These are phyloP conservation scores for Cantharellus anzutake DNA, from an alignment of 768 basidiomycete genomes.

Conservation along the genomic window DNA sequence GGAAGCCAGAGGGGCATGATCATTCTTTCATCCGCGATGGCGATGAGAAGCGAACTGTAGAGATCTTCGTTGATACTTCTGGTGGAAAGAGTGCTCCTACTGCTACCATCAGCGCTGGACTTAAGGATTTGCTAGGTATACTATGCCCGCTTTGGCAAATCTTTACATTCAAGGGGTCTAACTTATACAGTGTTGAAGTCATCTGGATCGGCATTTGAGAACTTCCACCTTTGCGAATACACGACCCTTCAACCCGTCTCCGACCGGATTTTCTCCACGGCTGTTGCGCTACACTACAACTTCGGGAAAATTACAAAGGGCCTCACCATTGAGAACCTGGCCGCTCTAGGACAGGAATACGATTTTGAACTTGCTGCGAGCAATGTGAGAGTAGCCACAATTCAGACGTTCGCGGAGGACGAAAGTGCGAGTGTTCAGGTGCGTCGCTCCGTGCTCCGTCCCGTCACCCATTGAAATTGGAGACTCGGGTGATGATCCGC, in stretches of 20 bases:
- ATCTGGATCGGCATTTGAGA: constrained; percentile 67
- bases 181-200: constrained; percentile 58
- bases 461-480: neutral
- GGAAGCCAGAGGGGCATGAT: constrained; percentile 32
- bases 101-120: constrained; percentile 45
- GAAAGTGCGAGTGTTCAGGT: constrained; percentile 89
- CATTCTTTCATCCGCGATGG: constrained; percentile 82
- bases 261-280: constrained; percentile 83
- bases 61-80: constrained; percentile 42
- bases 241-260: constrained; percentile 67
- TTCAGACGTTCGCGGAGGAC: constrained; percentile 70
- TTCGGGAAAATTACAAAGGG: constrained; percentile 23
- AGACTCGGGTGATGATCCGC: constrained; percentile 1
- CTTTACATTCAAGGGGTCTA: neutral
- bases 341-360: constrained; percentile 35
- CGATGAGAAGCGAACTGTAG: constrained; percentile 63
- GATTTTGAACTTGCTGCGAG: constrained; percentile 34
- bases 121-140: constrained; percentile 67
- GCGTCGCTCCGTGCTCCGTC: constrained; percentile 9
- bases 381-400: constrained; percentile 39
- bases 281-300: constrained; percentile 56
- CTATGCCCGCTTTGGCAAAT: neutral
- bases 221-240: constrained; percentile 68
- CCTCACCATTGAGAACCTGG: constrained; percentile 16
- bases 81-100: constrained; percentile 40